These are phyloP conservation scores for Hypoxylon crocopeplum DNA, from an alignment of 495 filamentous ascomycete genomes.

Conservation along the genomic window DNA sequence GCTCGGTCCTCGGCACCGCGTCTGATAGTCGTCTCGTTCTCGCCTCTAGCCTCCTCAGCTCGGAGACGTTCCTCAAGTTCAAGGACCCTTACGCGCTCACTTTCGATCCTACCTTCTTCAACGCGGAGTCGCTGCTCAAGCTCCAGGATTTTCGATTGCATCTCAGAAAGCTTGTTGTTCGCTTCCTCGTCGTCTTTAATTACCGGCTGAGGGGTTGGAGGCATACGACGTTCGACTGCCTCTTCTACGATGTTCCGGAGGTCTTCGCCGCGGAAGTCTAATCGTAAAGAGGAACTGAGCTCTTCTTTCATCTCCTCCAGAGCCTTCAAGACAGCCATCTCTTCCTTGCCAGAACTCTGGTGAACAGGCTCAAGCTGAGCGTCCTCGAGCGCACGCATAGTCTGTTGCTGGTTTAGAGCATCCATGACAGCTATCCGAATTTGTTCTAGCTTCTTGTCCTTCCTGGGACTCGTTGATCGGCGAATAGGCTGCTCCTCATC, in stretches of 20 bases:
- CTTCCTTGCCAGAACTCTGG: slow-evolving; percentile 28
- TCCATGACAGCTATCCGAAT: slow-evolving; percentile 82
- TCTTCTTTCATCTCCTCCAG: slow-evolving; percentile 58
- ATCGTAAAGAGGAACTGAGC: slow-evolving; percentile 50
- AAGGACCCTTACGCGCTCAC: slow-evolving; percentile 38
- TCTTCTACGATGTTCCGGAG: slow-evolving; percentile 65
- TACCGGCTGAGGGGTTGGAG: slow-evolving; percentile 45
- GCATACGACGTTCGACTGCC: slow-evolving; percentile 58
- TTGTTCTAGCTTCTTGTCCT: slow-evolving; percentile 82
- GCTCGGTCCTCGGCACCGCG: slow-evolving; percentile 52
- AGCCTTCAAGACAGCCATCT: slow-evolving; percentile 41
- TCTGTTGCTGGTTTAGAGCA: slow-evolving; percentile 69
- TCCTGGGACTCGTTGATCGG: slow-evolving; percentile 68
- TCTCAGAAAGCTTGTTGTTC: slow-evolving; percentile 45
- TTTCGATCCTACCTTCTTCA: slow-evolving; percentile 42
- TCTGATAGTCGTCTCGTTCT: slow-evolving; percentile 47
- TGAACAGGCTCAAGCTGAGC: slow-evolving; percentile 34
- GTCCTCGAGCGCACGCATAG: slow-evolving; percentile 31
- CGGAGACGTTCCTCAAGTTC: slow-evolving; percentile 56
- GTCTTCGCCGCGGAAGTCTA: slow-evolving; percentile 60
- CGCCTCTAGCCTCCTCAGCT: slow-evolving; percentile 48
- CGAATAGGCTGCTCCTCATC: slow-evolving; percentile 75
- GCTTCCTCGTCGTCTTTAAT: slow-evolving; percentile 44
- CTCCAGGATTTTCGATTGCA: slow-evolving; percentile 47
- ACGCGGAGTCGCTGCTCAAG: slow-evolving; percentile 40